These are phyloP conservation scores for Cladorrhinum samala DNA, from an alignment of 495 filamentous ascomycete genomes.

Conservation along the genomic window DNA sequence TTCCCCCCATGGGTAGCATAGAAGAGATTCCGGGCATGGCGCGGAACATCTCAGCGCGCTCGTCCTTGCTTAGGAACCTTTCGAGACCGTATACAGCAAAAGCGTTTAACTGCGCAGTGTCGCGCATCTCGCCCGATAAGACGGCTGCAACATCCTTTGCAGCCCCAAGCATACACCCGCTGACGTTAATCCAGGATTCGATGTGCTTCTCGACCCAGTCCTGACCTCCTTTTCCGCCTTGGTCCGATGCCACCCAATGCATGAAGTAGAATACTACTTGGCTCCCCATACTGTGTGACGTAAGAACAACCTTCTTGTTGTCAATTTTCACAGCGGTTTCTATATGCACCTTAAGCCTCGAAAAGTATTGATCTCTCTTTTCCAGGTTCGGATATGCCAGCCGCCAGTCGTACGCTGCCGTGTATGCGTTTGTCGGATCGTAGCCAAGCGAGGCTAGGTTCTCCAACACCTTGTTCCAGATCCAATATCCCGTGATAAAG, in stretches of 20 bases:
- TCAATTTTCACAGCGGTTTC: constrained; percentile 66
- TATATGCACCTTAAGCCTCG: constrained; percentile 79
- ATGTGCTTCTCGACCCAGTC: constrained; percentile 88
- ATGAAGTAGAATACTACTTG: constrained; percentile 96
- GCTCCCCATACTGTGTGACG: constrained; percentile 94
- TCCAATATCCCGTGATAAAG: constrained; percentile 87
- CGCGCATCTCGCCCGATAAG: constrained; percentile 94
- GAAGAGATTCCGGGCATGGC: constrained; percentile 95
- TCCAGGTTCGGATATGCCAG: constrained; percentile 87
- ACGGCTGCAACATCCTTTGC: constrained; percentile 88
- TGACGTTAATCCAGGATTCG: constrained; percentile 96
- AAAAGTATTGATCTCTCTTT: constrained; percentile 86
- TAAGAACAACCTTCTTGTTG: constrained; percentile 74
- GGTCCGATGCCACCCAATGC: constrained; percentile 85
- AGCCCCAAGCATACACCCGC: constrained; percentile 94
- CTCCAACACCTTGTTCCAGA: constrained; percentile 97
- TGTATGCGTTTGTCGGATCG: constrained; percentile 92
- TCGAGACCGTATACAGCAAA: constrained; percentile 97
- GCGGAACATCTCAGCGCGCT: constrained; percentile 89
- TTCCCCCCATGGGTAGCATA: constrained; percentile 94
- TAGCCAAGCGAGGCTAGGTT: constrained; percentile 94
- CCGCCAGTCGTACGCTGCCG: constrained; percentile 97
- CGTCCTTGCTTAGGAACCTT: constrained; percentile 84
- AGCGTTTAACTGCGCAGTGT: constrained; percentile 94
- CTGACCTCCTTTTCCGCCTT: constrained; percentile 72